Evolutionary conservation across 495 filamentous ascomycete genomes (phyloP).

Genomic region (Penicillium samsonianum): DNA sequence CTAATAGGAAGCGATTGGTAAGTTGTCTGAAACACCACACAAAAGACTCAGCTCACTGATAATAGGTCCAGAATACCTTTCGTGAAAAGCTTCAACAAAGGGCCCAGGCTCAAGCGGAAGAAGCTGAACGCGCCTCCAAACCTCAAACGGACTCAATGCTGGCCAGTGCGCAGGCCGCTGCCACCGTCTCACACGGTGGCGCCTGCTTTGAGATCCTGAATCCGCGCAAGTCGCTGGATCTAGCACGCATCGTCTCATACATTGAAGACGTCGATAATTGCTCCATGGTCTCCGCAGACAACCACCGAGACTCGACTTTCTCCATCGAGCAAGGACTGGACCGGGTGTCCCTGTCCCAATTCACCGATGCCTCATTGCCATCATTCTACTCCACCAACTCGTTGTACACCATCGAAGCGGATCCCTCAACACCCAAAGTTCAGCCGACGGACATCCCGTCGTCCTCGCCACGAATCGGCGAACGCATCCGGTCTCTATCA

Average conservation of each 20-base stretch:
- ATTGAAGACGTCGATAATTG: constrained; percentile 43
- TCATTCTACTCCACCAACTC: constrained; percentile 31
- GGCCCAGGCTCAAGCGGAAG: constrained; percentile 24
- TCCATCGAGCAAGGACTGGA: constrained; percentile 26
- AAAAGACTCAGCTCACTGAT: constrained; percentile 17
- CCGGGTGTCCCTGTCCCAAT: constrained; percentile 29
- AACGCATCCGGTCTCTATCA: constrained; percentile 27
- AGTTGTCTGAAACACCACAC: constrained; percentile 24
- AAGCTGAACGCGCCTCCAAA: constrained; percentile 15
- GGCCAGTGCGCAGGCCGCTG: constrained; percentile 28
- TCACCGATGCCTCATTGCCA: constrained; percentile 33
- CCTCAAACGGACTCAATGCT: constrained; percentile 36
- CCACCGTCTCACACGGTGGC: constrained; percentile 44
- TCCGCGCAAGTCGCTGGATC: constrained; percentile 43
- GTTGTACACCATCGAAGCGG: constrained; percentile 16
- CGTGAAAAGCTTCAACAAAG: constrained; percentile 37
- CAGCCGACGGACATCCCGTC: constrained; percentile 23
- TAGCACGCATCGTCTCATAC: constrained; percentile 45
- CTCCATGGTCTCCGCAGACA: constrained; percentile 25
- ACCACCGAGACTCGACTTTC: constrained; percentile 31
- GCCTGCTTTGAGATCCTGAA: constrained; percentile 51
- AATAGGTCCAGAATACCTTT: constrained; percentile 41
- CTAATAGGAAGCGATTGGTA: constrained; percentile 36
- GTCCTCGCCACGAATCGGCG: constrained; percentile 25
- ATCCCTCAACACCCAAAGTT: constrained; percentile 21